These are phyloP conservation scores for Eucalyptus curtisii DNA, from an alignment of 345 rosid species.

Conservation along the genomic window DNA sequence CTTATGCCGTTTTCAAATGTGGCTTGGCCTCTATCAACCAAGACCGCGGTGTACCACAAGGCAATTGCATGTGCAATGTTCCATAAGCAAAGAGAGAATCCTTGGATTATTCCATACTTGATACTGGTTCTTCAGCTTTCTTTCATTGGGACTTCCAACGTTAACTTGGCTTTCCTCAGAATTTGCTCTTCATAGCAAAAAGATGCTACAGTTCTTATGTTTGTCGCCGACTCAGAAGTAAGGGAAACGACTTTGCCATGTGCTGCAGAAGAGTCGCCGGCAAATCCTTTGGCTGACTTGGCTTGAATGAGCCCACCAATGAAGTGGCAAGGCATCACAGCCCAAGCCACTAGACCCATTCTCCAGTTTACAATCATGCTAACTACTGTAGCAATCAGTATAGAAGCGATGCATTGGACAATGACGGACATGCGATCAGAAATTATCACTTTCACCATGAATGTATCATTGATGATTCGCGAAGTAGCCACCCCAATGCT, in stretches of 20 bases:
- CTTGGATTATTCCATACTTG: slow-evolving; percentile 51
- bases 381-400: slow-evolving; percentile 47
- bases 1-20: slow-evolving; percentile 29
- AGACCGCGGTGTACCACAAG: slow-evolving; percentile 43
- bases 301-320: slow-evolving; percentile 63
- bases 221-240: slow-evolving; percentile 41
- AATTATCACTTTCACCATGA: slow-evolving; percentile 48
- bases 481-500: slow-evolving; percentile 35
- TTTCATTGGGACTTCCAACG: slow-evolving; percentile 19
- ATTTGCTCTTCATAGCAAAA: slow-evolving; percentile 53
- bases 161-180: slow-evolving; percentile 20
- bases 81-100: slow-evolving; percentile 52
- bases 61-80: slow-evolving; percentile 71
- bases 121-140: slow-evolving; percentile 28
- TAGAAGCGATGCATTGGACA: slow-evolving; percentile 55
- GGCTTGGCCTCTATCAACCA: slow-evolving; percentile 23
- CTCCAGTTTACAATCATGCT: slow-evolving; percentile 45
- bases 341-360: slow-evolving; percentile 65
- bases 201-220: slow-evolving; percentile 52
- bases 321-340: slow-evolving; percentile 81
- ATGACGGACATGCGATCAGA: slow-evolving; percentile 64
- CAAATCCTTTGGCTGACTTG: slow-evolving; percentile 55
- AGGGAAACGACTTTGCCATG: slow-evolving; percentile 31
- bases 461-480: slow-evolving; percentile 34
- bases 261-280: slow-evolving; percentile 38